Evolutionary conservation across 257 asterid genomes (phyloP).

Genomic region (Solanum tacnaense): DNA sequence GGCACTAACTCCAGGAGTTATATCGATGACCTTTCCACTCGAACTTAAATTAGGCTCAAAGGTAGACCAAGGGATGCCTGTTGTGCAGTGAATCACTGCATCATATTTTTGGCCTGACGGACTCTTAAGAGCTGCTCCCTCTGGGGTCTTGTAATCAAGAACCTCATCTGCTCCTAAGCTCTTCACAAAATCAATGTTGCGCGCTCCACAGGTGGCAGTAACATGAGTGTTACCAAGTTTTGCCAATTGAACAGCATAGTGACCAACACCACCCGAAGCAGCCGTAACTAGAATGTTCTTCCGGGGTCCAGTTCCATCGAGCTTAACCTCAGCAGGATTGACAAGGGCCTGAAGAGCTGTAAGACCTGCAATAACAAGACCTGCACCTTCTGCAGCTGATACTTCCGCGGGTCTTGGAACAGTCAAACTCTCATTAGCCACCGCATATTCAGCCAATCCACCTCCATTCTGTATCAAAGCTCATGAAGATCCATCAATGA

Average conservation of each 20-base stretch:
- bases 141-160: constrained; percentile 55
- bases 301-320: constrained; percentile 26
- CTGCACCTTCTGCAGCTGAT: constrained; percentile 50
- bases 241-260: constrained; percentile 57
- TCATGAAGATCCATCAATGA: not conserved
- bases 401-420: constrained; percentile 41
- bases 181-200: constrained; percentile 45
- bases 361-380: constrained; percentile 39
- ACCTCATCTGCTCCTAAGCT: constrained; percentile 74
- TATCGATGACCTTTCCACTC: constrained; percentile 43
- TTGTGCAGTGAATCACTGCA: constrained; percentile 49
- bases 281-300: constrained; percentile 59
- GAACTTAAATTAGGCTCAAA: constrained; percentile 41
- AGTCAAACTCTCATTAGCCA: constrained; percentile 42
- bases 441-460: constrained; percentile 54
- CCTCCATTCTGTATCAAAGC: constrained; percentile 42
- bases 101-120: constrained; percentile 60
- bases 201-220: constrained; percentile 77
- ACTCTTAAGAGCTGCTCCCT: constrained; percentile 51
- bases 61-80: constrained; percentile 38
- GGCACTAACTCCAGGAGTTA: constrained; percentile 33
- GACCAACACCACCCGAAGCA: constrained; percentile 77
- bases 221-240: constrained; percentile 58
- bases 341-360: constrained; percentile 46
- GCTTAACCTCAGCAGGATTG: constrained; percentile 26